phyloP scores from a whole-genome alignment of 371 early-diverging fungal species.

The Saksenaea oblongispora region DNA sequence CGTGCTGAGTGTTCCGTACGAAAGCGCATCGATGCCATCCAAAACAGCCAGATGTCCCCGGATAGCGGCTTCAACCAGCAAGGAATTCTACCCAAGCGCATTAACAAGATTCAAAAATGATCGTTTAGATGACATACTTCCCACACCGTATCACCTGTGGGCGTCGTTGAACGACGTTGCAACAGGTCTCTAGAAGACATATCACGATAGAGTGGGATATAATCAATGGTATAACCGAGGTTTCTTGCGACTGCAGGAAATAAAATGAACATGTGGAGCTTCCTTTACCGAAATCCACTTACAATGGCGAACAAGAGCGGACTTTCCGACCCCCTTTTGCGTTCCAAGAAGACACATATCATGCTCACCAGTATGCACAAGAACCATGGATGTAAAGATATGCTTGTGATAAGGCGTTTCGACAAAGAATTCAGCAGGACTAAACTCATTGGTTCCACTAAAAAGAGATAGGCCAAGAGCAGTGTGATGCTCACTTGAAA shows the following conservation, averaged over 20 bases:
- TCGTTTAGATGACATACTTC: slow-evolving; percentile 27
- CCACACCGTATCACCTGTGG: slow-evolving; percentile 77
- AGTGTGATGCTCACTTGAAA: slow-evolving; percentile 35
- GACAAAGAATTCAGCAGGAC: slow-evolving; percentile 65
- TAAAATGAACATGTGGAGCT: not conserved
- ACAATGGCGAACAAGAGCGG: slow-evolving; percentile 69
- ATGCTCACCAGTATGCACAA: slow-evolving; percentile 64
- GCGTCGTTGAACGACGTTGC: slow-evolving; percentile 77
- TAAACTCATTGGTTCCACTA: slow-evolving; percentile 54
- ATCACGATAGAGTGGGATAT: slow-evolving; percentile 78
- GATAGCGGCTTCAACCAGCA: slow-evolving; percentile 75
- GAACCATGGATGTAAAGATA: slow-evolving; percentile 65
- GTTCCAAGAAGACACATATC: slow-evolving; percentile 78
- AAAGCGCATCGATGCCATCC: slow-evolving; percentile 76
- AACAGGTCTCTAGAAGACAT: slow-evolving; percentile 86
- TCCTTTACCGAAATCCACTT: slow-evolving; percentile 4
- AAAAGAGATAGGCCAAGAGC: slow-evolving; percentile 40
- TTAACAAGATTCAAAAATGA: not conserved
- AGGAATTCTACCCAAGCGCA: slow-evolving; percentile 47
- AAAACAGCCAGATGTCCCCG: slow-evolving; percentile 73
- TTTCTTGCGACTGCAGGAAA: slow-evolving; percentile 52
- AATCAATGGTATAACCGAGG: slow-evolving; percentile 71
- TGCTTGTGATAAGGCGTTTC: slow-evolving; percentile 70
- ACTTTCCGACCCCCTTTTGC: slow-evolving; percentile 78
- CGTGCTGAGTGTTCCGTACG: slow-evolving; percentile 72